phyloP scores from a whole-genome alignment of 2,329 filamentous ascomycete species.

The Pseudogymnoascus sp. region DNA sequence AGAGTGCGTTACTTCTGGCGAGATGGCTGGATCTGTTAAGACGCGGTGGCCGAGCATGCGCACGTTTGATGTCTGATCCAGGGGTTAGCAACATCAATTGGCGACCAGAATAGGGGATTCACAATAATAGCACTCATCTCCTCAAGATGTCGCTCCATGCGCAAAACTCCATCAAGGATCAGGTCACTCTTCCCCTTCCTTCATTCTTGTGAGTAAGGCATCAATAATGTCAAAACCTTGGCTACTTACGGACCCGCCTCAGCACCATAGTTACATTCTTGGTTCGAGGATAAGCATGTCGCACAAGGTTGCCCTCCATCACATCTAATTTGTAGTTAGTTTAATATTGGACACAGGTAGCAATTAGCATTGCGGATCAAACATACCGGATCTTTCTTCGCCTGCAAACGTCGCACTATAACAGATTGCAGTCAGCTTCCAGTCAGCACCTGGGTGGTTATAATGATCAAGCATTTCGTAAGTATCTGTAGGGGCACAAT shows the following conservation, averaged over 20 bases:
- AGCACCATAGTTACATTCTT: slow-evolving; percentile 27
- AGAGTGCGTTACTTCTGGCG: slow-evolving; percentile 17
- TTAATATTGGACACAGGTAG: background rate
- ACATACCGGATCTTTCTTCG: slow-evolving; percentile 41
- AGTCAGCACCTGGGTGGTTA: background rate
- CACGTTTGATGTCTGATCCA: background rate
- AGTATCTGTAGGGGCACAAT: background rate
- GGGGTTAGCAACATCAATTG: background rate
- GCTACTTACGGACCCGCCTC: slow-evolving; percentile 26
- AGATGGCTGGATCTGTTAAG: background rate
- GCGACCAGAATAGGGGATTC: slow-evolving; percentile 16
- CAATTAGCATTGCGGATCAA: background rate
- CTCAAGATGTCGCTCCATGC: slow-evolving; percentile 41
- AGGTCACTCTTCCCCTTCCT: slow-evolving; percentile 46
- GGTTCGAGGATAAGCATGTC: slow-evolving; percentile 17
- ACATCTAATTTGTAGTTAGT: slow-evolving; percentile 32
- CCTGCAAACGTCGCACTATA: slow-evolving; percentile 42
- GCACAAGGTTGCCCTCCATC: slow-evolving; percentile 42
- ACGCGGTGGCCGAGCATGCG: background rate
- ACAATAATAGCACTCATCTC: slow-evolving; percentile 39
- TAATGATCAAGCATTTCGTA: background rate
- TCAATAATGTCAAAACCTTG: background rate
- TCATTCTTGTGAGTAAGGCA: slow-evolving; percentile 26
- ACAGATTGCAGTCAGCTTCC: background rate
- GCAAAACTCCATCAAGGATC: slow-evolving; percentile 44